Evolutionary conservation across 495 filamentous ascomycete genomes (phyloP).

Genomic region (Lophiostoma macrostomum): DNA sequence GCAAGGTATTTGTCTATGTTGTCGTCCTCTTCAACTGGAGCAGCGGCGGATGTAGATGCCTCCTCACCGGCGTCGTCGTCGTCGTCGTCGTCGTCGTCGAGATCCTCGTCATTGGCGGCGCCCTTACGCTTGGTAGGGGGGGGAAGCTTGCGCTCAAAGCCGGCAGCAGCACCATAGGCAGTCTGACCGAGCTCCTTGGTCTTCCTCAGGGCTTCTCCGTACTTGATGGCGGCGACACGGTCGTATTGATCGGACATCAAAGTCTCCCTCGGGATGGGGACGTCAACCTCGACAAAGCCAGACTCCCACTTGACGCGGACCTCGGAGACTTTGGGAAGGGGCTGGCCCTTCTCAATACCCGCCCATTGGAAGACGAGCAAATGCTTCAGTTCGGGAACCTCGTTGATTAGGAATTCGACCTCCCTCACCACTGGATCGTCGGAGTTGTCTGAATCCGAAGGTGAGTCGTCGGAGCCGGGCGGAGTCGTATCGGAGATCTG

Average conservation of each 20-base stretch:
- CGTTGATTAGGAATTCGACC: constrained; percentile 64
- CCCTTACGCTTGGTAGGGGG: constrained; percentile 1
- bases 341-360: constrained; percentile 47
- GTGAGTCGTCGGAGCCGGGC: not conserved
- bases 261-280: no score
- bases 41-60: not conserved
- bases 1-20: constrained; percentile 43
- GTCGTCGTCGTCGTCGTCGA: no score
- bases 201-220: constrained; percentile 63
- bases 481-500: not conserved
- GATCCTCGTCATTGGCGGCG: constrained; percentile 3
- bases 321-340: constrained; percentile 56
- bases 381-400: constrained; percentile 34
- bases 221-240: constrained; percentile 59
- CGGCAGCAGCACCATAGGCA: constrained; percentile 56
- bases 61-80: constrained; percentile 7
- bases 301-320: constrained; percentile 65
- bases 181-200: constrained; percentile 57
- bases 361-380: constrained; percentile 70
- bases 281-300: constrained; percentile 71
- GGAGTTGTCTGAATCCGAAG: constrained; percentile 36
- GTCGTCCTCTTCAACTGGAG: constrained; percentile 40
- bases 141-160: constrained; percentile 42
- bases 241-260: constrained; percentile 65
- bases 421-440: constrained; percentile 57